These are phyloP conservation scores for Lathyrus oleraceus DNA, from an alignment of 306 rosid species.

Conservation along the genomic window DNA sequence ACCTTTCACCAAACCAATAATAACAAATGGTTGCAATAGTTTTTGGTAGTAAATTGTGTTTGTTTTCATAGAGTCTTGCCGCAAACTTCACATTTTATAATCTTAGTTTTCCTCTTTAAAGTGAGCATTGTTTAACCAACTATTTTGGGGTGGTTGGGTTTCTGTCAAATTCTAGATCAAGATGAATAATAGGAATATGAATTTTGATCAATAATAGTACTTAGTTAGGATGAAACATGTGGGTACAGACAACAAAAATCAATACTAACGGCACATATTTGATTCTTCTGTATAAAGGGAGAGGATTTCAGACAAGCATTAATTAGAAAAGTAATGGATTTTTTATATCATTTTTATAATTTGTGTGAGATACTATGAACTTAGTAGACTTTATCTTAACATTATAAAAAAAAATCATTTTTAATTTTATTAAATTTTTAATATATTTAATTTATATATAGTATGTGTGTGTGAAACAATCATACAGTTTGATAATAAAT, in stretches of 20 bases:
- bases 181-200: conserved; percentile 12
- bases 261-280: neutral
- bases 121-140: neutral
- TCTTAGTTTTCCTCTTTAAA: too few relatives aligned
- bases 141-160: conserved; percentile 33
- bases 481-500: too few relatives aligned
- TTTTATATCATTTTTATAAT: neutral
- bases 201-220: neutral
- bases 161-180: conserved; percentile 32
- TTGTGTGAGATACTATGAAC: neutral
- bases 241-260: neutral
- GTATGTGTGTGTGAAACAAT: too few relatives aligned
- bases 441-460: too few relatives aligned
- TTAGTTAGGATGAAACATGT: neutral
- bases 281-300: neutral
- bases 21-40: neutral
- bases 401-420: too few relatives aligned
- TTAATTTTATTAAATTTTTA: too few relatives aligned
- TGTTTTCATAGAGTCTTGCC: too few relatives aligned
- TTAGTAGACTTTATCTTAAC: neutral
- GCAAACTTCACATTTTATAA: too few relatives aligned
- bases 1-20: neutral
- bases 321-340: neutral
- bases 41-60: neutral
- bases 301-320: neutral